Percentiles rank a stretch among this genome's conserved stretches.
These are phyloP conservation scores for Dryas alaskensis DNA, from an alignment of 306 rosid genomes.

Conservation along the genomic window DNA sequence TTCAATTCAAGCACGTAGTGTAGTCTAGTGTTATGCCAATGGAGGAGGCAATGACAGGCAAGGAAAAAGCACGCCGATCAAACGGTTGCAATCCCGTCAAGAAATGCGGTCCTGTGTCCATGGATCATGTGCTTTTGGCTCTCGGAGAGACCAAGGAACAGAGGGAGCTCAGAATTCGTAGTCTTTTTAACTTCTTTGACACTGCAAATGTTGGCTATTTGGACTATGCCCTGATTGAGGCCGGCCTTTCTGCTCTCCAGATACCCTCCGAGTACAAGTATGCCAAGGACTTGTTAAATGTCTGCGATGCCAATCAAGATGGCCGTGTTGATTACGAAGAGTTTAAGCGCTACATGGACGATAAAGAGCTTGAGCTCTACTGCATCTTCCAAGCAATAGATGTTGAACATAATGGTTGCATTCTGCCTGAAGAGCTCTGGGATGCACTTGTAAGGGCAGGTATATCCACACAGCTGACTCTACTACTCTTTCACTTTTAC, in stretches of 20 bases:
- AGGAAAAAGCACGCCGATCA: conserved; percentile 19
- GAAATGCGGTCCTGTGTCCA: conserved; percentile 52
- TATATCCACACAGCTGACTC: conserved; percentile 14
- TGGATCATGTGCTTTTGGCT: conserved; percentile 80
- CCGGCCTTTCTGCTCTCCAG: conserved; percentile 60
- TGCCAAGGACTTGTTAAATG: conserved; percentile 67
- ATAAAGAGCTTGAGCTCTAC: conserved; percentile 82
- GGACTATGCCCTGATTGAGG: conserved; percentile 57
- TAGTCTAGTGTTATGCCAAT: not conserved
- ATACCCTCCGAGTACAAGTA: conserved; percentile 79
- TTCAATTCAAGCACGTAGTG: not conserved
- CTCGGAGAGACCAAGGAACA: conserved; percentile 72
- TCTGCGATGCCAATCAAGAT: conserved; percentile 65
- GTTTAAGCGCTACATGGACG: conserved; percentile 78
- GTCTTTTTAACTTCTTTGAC: conserved; percentile 67
- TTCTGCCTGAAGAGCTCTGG: conserved; percentile 79
- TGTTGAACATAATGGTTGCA: conserved; percentile 73
- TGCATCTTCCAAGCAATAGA: conserved; percentile 82
- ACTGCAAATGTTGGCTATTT: conserved; percentile 55
- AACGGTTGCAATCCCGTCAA: conserved; percentile 46
- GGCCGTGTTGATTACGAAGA: conserved; percentile 69
- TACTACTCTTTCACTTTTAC: not conserved
- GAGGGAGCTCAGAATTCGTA: conserved; percentile 57
- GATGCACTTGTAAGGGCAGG: conserved; percentile 84
- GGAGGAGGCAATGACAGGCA: conserved; percentile 8